phyloP scores from a whole-genome alignment of 176 grass and related monocot genomes.

The Canna indica region DNA sequence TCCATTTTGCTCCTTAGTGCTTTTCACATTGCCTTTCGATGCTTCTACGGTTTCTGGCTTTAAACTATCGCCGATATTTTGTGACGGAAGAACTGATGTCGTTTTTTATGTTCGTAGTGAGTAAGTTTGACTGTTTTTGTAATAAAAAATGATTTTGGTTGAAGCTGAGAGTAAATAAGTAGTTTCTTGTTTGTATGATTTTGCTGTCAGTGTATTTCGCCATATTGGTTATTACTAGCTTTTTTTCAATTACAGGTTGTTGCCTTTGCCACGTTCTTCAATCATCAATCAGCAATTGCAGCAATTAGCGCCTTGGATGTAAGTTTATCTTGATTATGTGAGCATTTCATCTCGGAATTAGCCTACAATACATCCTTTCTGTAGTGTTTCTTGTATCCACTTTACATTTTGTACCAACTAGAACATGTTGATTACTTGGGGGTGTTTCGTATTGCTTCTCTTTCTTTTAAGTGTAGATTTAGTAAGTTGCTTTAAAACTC shows the following conservation, averaged over 20 bases:
- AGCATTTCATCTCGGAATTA: too few species aligned
- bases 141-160: too few species aligned
- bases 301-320: slow-evolving; percentile 73
- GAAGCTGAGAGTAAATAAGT: neutral
- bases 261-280: slow-evolving; percentile 83
- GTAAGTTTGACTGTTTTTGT: neutral
- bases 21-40: neutral
- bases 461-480: too few species aligned
- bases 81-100: neutral
- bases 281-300: slow-evolving; percentile 65
- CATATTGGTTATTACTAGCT: slow-evolving; percentile 1
- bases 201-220: neutral
- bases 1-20: neutral
- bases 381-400: too few species aligned
- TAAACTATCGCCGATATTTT: neutral
- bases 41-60: neutral
- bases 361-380: too few species aligned
- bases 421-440: too few species aligned
- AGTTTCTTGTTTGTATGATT: neutral
- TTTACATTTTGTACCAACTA: too few species aligned
- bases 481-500: too few species aligned
- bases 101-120: neutral
- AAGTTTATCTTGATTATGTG: slow-evolving; percentile 11
- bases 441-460: too few species aligned
- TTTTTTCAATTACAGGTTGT: slow-evolving; percentile 51